A percentile compares a stretch with the other conserved stretches of the same genome.
phyloP scores from a whole-genome alignment of 768 basidiomycete genomes.

The Tylopilus sp. region DNA sequence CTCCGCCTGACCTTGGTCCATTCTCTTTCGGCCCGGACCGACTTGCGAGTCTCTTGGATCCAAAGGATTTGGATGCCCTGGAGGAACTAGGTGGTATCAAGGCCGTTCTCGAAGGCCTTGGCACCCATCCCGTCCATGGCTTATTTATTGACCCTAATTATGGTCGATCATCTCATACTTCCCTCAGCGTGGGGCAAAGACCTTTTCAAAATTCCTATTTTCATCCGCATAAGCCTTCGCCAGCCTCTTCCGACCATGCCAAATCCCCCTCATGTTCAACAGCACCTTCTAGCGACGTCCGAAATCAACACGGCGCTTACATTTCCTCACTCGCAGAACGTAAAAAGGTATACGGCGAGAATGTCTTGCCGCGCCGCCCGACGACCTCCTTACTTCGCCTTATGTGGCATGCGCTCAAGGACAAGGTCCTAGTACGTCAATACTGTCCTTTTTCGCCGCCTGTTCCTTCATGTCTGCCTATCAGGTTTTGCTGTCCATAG shows the following conservation, averaged over 20 bases:
- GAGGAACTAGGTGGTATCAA: constrained; percentile 65
- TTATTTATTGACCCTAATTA: constrained; percentile 19
- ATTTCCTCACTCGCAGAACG: constrained; percentile 57
- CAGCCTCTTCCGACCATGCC: not conserved
- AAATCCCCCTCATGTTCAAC: constrained; percentile 13
- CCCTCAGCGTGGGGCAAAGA: constrained; percentile 29
- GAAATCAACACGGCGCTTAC: constrained; percentile 8
- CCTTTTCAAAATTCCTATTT: constrained; percentile 34
- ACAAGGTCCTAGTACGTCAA: constrained; percentile 78
- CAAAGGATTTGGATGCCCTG: constrained; percentile 72
- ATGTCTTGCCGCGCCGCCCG: constrained; percentile 66
- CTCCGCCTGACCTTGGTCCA: constrained; percentile 55
- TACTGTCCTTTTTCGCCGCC: not conserved
- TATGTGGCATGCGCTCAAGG: constrained; percentile 86
- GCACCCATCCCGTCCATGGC: constrained; percentile 56
- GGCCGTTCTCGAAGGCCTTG: constrained; percentile 68
- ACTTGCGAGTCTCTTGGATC: constrained; percentile 86
- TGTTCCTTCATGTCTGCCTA: constrained; percentile 7
- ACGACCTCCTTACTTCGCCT: constrained; percentile 68
- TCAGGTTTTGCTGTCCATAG: constrained; percentile 85
- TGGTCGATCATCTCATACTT: constrained; percentile 6
- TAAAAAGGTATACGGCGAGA: constrained; percentile 67
- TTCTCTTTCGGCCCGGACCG: constrained; percentile 71
- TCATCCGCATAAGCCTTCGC: not conserved
- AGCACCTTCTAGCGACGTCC: not conserved